These are phyloP conservation scores for Phytophthora pseudosyringae DNA, from an alignment of 352 stramenopile genomes.

Conservation along the genomic window DNA sequence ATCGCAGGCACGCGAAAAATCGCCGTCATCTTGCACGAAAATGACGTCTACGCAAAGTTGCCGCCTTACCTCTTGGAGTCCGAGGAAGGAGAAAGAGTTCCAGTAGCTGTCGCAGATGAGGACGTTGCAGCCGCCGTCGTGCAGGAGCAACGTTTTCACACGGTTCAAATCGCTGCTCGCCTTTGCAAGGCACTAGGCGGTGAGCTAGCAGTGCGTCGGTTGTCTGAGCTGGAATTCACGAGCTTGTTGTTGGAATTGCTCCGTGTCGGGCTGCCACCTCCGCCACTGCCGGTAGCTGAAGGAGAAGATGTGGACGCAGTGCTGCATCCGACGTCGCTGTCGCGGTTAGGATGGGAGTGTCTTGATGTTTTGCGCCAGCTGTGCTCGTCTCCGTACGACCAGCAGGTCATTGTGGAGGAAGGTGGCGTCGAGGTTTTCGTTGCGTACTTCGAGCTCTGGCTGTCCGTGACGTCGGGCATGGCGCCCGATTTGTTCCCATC, in stretches of 20 bases:
- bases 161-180: conserved; percentile 28
- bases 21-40: conserved; percentile 62
- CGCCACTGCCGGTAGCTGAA: conserved; percentile 3
- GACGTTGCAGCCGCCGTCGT: not conserved
- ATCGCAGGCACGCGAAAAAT: conserved; percentile 50
- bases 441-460: conserved; percentile 45
- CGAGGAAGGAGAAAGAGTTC: conserved; percentile 11
- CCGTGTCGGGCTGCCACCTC: conserved; percentile 23
- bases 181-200: conserved; percentile 40
- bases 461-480: conserved; percentile 24
- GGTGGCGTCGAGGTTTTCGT: conserved; percentile 49
- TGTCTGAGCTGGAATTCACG: conserved; percentile 55
- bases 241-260: conserved; percentile 47
- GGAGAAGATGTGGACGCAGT: conserved; percentile 1
- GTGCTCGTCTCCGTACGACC: conserved; percentile 39
- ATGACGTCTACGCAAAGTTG: conserved; percentile 53
- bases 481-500: conserved; percentile 11
- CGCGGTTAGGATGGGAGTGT: conserved; percentile 38
- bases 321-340: conserved; percentile 8
- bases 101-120: not conserved
- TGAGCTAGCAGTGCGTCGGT: conserved; percentile 38
- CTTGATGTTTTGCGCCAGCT: conserved; percentile 53
- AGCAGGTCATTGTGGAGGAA: conserved; percentile 52
- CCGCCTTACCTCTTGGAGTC: conserved; percentile 46
- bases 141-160: conserved; percentile 17